Evolutionary conservation across 176 grass and related monocot genomes (phyloP).

Genomic region (Ananas comosus): DNA sequence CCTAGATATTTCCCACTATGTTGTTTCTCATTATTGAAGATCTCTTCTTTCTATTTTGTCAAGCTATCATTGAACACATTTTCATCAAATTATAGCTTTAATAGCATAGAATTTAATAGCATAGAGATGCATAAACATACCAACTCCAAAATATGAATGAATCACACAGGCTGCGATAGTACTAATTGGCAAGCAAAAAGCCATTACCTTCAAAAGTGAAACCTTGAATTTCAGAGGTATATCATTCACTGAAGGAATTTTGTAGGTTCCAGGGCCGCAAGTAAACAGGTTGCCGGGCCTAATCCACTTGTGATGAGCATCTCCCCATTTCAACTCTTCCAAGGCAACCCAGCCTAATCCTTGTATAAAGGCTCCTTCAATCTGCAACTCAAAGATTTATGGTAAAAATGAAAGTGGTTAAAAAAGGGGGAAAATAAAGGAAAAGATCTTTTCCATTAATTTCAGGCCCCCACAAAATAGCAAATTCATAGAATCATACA

Average conservation of each 20-base stretch:
- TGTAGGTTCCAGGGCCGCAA: conserved; percentile 80
- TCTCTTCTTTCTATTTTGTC: too few relatives aligned
- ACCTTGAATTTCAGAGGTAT: conserved; percentile 91
- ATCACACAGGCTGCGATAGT: not conserved
- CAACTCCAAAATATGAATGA: too few relatives aligned
- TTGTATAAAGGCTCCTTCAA: conserved; percentile 96
- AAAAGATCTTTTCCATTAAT: not conserved
- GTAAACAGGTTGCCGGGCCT: conserved; percentile 77
- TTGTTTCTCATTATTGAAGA: too few relatives aligned
- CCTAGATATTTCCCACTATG: too few relatives aligned
- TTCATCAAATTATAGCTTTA: too few relatives aligned
- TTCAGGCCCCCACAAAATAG: not conserved
- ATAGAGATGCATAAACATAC: too few relatives aligned
- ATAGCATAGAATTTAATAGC: too few relatives aligned
- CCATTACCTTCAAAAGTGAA: conserved; percentile 68
- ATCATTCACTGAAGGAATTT: conserved; percentile 92
- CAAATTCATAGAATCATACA: too few relatives aligned
- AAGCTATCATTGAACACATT: too few relatives aligned
- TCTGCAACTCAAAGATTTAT: conserved; percentile 34
- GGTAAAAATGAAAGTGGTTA: not conserved
- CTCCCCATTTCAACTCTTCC: conserved; percentile 98
- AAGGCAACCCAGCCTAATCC: conserved; percentile 88
- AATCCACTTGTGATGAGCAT: conserved; percentile 85
- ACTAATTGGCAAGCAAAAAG: not conserved
- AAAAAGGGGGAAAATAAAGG: not conserved